A percentile compares a stretch with the other conserved stretches of the same genome.
phyloP scores from a whole-genome alignment of 2,329 filamentous ascomycete genomes.

The Pseudogymnoascus sp. region DNA sequence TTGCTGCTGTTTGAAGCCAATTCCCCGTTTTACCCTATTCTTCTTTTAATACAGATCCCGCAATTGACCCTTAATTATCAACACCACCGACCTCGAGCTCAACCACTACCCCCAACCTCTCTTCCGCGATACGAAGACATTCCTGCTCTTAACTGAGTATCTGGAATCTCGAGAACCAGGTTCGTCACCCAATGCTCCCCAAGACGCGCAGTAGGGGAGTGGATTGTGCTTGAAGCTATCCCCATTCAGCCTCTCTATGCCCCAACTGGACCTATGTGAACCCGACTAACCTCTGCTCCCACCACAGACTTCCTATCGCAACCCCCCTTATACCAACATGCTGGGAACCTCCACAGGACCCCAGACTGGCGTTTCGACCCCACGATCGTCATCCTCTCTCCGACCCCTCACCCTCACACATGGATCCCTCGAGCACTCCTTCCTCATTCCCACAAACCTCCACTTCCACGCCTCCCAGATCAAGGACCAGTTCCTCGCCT shows the following conservation, averaged over 20 bases:
- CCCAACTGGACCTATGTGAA: neutral
- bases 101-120: neutral
- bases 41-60: constrained; percentile 7
- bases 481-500: constrained; percentile 80
- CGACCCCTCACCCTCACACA: constrained; percentile 85
- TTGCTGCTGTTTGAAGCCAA: constrained; percentile 6
- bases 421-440: constrained; percentile 91
- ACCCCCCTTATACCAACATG: constrained; percentile 46
- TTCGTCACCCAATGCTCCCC: neutral
- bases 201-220: neutral
- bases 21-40: constrained; percentile 1
- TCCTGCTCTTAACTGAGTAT: constrained; percentile 32
- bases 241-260: neutral
- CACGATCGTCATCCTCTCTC: constrained; percentile 85
- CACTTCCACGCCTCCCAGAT: constrained; percentile 95
- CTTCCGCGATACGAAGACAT: constrained; percentile 11
- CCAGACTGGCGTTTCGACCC: constrained; percentile 94
- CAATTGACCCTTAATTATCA: neutral
- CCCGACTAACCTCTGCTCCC: neutral
- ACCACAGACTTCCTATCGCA: neutral
- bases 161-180: constrained; percentile 20
- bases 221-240: neutral
- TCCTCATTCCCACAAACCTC: constrained; percentile 87
- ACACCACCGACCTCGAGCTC: neutral
- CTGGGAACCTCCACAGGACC: constrained; percentile 76